These are phyloP conservation scores for Rachicladosporium sp. DNA, from an alignment of 2,329 filamentous ascomycete species.

Conservation along the genomic window DNA sequence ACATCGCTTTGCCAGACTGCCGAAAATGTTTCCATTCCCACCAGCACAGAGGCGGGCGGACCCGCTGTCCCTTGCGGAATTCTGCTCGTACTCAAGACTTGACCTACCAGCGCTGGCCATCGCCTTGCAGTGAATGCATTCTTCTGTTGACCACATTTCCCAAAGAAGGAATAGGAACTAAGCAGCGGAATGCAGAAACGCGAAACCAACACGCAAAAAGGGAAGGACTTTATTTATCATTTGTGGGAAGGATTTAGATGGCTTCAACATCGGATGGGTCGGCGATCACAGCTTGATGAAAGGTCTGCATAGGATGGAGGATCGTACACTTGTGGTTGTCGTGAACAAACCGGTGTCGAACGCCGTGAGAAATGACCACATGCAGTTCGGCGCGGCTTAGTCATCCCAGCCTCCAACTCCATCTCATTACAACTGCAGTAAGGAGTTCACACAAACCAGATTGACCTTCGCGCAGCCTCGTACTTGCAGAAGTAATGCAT, in stretches of 20 bases:
- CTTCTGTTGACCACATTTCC: constrained; percentile 8
- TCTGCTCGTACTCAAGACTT: background rate
- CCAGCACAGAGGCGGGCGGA: constrained; percentile 13
- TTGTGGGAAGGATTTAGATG: no score
- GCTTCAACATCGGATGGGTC: background rate
- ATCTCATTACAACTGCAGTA: no score
- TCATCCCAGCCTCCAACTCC: no score
- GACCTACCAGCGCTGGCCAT: constrained; percentile 2
- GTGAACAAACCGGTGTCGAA: no score
- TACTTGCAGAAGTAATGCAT: constrained; percentile 4
- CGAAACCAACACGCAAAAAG: no score
- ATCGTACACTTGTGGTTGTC: no score
- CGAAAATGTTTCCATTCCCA: constrained; percentile 18
- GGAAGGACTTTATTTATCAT: no score
- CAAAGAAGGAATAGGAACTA: constrained; percentile 7
- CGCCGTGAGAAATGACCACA: no score
- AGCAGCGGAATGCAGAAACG: constrained; percentile 11
- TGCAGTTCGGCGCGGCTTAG: no score
- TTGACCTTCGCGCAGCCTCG: background rate
- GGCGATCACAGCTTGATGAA: background rate
- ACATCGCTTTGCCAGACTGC: constrained; percentile 8
- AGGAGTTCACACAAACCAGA: no score
- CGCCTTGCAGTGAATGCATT: constrained; percentile 13
- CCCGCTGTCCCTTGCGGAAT: constrained; percentile 18
- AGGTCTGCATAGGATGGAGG: background rate